These are phyloP conservation scores for Paramecium sexaurelia DNA, from an alignment of 73 alveolate genomes.

Conservation along the genomic window DNA sequence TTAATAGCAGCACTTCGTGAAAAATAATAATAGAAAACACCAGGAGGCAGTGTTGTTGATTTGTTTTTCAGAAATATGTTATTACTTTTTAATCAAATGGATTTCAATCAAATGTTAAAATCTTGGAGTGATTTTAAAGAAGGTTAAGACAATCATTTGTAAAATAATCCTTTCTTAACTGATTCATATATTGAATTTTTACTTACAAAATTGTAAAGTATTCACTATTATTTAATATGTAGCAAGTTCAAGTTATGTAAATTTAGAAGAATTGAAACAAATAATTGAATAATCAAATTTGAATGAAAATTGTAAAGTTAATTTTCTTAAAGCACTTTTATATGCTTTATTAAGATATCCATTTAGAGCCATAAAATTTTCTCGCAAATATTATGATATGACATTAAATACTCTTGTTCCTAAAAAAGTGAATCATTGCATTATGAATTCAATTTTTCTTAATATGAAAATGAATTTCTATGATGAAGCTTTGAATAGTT, in stretches of 20 bases:
- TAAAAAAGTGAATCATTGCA: conserved; percentile 41
- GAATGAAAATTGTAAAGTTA: neutral
- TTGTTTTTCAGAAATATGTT: neutral
- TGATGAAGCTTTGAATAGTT: conserved; percentile 44
- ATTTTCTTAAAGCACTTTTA: neutral
- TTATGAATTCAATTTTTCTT: conserved; percentile 1
- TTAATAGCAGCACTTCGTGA: neutral
- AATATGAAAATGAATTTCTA: conserved; percentile 47
- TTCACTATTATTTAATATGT: neutral
- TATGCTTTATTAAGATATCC: conserved; percentile 26
- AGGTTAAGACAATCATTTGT: neutral
- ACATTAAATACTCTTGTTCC: neutral
- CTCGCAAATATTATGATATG: conserved; percentile 42
- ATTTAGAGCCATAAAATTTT: conserved; percentile 1
- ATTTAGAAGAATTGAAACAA: neutral
- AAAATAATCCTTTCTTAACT: conserved; percentile 19
- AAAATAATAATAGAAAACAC: neutral
- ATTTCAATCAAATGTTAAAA: neutral
- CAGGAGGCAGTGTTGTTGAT: conserved; percentile 44
- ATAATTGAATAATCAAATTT: neutral
- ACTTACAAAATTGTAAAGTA: neutral
- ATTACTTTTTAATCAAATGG: conserved; percentile 32
- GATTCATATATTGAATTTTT: conserved; percentile 17
- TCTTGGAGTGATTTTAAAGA: conserved; percentile 23
- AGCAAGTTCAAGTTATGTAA: neutral